Evolutionary conservation across 129 eudicot genomes (phyloP), one percentile per base, ranked within the genome.

Genomic region (Pittosporum tobira): DNA sequence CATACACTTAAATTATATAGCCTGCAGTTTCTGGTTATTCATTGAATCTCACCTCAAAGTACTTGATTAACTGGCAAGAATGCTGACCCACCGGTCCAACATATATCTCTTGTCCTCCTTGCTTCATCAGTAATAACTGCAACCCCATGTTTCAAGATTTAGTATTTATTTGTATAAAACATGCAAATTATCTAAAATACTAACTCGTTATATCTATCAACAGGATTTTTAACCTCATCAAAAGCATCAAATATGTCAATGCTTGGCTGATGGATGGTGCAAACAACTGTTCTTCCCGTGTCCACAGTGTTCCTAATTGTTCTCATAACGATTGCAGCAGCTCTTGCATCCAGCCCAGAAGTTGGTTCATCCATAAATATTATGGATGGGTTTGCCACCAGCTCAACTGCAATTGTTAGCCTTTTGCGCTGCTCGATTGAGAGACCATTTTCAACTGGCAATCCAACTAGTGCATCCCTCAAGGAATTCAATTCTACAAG

Each of bases 241-340:
- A 89, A 89, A 57, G 95, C 78, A 62, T 89, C 95, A 62, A 89
- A 89, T 10, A 89, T 85, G 66, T 88, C 95, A 1, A 88, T 79
- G 77, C 96, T 88, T 21, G 96, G 96, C 67, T 84, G 96, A 72
- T 88, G 94, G 45, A 88, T 88, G 72, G 94, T 84, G 80, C 96
- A 88, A 24, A 88, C 89, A 25, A 88, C 94, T 0, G 96, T 88
- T 63, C 96, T 73, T 59, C 96, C 94, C 0, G 96, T 88, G 70
- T 88, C 89, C 1, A 81, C 96, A 0, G 96, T 88, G 69, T 88
- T 88, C 65, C 94, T 78, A 3, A 82, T 82, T 11, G 89, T 70
- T 61, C 91, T 73, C 91, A 83, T 79, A 20, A 83, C 91, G 26
- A 83, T 79, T 15, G 86, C 83, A 46, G 86, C 91, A 38, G 91